These are phyloP conservation scores for Funneliformis caledonium DNA, from an alignment of 371 early-diverging fungal species.

Conservation along the genomic window DNA sequence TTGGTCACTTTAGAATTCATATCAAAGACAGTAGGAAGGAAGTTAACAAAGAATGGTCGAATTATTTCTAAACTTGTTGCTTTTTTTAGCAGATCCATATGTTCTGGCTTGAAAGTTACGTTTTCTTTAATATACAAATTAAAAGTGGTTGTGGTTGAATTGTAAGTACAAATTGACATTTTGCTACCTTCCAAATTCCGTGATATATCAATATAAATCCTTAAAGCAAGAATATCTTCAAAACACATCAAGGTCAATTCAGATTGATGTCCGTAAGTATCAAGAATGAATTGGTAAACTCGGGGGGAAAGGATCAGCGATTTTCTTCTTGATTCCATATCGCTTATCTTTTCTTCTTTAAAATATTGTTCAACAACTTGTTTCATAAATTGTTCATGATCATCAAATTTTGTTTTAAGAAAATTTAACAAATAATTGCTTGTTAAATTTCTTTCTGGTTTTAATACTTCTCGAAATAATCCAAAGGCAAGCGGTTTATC, in stretches of 20 bases:
- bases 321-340: neutral
- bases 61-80: neutral
- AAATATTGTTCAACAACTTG: neutral
- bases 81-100: neutral
- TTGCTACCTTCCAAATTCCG: no score
- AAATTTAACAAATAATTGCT: neutral
- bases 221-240: neutral
- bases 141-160: neutral
- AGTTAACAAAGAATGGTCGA: neutral
- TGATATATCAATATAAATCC: neutral
- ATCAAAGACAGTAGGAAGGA: neutral
- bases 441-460: conserved; percentile 1
- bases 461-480: no score
- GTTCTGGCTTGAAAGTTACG: neutral
- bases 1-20: no score
- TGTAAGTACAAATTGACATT: neutral
- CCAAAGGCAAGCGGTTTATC: neutral
- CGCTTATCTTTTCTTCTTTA: neutral
- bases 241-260: neutral
- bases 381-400: neutral
- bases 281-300: neutral
- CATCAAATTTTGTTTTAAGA: neutral
- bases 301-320: neutral
- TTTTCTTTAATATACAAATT: neutral
- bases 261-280: neutral